Conservation (phyloP, 1,284 basidiomycete species). For the Apiotrichum brassicae region DNA sequence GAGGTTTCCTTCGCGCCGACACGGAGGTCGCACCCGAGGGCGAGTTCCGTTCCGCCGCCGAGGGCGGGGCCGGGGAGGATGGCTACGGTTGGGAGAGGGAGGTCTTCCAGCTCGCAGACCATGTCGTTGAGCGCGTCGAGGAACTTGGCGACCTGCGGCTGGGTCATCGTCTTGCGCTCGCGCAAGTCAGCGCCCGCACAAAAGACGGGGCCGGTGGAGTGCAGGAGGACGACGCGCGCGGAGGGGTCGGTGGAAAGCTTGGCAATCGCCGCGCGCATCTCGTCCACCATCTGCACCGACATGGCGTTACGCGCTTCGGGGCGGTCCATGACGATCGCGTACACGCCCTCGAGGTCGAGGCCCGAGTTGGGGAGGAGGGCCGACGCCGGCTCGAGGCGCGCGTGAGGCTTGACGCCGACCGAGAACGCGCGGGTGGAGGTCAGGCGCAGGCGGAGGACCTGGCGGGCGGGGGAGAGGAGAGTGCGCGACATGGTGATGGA, state of each 20-base stretch:
- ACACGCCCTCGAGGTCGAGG: slow-evolving; percentile 38
- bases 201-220: slow-evolving; percentile 68
- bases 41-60: slow-evolving; percentile 82
- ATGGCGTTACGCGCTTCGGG: slow-evolving; percentile 86
- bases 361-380: slow-evolving; percentile 1
- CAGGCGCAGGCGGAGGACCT: slow-evolving; percentile 2
- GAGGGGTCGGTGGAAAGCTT: slow-evolving; percentile 52
- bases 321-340: slow-evolving; percentile 59
- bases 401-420: slow-evolving; percentile 21
- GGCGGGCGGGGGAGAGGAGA: slow-evolving; percentile 3
- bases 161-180: slow-evolving; percentile 75
- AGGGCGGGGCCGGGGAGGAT: slow-evolving; percentile 89
- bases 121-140: slow-evolving; percentile 68
- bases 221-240: slow-evolving; percentile 69
- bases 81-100: slow-evolving; percentile 82
- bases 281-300: slow-evolving; percentile 68
- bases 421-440: slow-evolving; percentile 2
- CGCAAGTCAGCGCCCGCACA: slow-evolving; percentile 88
- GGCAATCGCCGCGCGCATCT: slow-evolving; percentile 64
- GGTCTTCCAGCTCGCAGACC: slow-evolving; percentile 65
- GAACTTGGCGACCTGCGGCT: slow-evolving; percentile 67
- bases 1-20: slow-evolving; percentile 64
- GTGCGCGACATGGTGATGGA: slow-evolving; percentile 7
- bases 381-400: slow-evolving; percentile 25
- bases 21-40: slow-evolving; percentile 79